These are phyloP conservation scores for Suillus brevipes DNA, from an alignment of 768 basidiomycete species.

Conservation along the genomic window DNA sequence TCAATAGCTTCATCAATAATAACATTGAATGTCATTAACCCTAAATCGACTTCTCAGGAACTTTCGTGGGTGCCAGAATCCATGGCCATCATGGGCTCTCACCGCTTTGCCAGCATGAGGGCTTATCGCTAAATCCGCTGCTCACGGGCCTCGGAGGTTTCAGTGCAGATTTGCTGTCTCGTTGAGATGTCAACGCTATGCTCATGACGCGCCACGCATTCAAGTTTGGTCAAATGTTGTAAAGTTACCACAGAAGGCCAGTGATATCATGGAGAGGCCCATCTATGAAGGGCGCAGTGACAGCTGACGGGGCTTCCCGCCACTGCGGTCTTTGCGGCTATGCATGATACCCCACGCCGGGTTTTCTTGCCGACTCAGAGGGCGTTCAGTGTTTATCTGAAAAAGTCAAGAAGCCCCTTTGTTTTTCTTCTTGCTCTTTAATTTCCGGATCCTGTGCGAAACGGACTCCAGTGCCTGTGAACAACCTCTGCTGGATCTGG, in stretches of 20 bases:
- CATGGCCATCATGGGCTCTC: not conserved
- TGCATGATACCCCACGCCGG: conserved; percentile 3
- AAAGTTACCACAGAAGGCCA: not conserved
- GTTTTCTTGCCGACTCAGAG: conserved; percentile 2
- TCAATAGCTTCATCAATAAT: conserved; percentile 1
- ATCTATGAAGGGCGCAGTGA: not conserved
- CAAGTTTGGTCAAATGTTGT: not conserved
- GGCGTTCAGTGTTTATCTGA: conserved; percentile 16
- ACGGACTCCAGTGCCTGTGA: conserved; percentile 22
- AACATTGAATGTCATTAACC: not conserved
- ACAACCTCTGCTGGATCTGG: conserved; percentile 15
- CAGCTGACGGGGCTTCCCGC: not conserved
- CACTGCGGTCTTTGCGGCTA: conserved; percentile 12
- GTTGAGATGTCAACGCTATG: conserved; percentile 12
- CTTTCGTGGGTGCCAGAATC: conserved; percentile 12
- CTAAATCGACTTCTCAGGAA: conserved; percentile 4
- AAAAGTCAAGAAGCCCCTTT: conserved; percentile 3
- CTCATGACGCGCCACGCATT: conserved; percentile 8
- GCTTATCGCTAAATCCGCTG: conserved; percentile 4
- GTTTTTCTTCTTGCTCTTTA: conserved; percentile 4
- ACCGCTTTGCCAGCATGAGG: conserved; percentile 7
- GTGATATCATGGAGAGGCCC: not conserved
- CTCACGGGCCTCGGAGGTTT: conserved; percentile 5
- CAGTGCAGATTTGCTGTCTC: conserved; percentile 5
- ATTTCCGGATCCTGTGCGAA: conserved; percentile 10